phyloP scores from a whole-genome alignment of 129 eudicot genomes.

The Smallanthus sonchifolius region DNA sequence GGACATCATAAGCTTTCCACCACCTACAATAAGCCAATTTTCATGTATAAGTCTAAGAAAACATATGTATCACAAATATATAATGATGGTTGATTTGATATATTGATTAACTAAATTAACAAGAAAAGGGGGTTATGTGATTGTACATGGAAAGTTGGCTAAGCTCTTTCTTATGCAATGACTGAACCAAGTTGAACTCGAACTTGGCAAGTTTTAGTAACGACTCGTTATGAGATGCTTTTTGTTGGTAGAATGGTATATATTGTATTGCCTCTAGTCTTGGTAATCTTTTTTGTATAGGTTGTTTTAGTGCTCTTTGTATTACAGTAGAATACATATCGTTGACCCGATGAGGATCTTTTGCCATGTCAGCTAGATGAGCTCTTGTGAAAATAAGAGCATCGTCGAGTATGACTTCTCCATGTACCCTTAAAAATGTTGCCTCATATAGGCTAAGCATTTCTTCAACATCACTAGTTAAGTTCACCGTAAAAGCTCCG shows the following conservation, averaged over 20 bases:
- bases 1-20: constrained; percentile 27
- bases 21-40: constrained; percentile 16
- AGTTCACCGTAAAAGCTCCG: constrained; percentile 17
- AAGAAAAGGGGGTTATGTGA: background rate
- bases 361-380: background rate
- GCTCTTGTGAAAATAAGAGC: constrained; percentile 18
- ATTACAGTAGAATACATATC: background rate
- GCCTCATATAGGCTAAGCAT: constrained; percentile 47
- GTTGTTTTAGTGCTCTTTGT: constrained; percentile 17
- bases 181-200: constrained; percentile 37
- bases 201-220: constrained; percentile 38
- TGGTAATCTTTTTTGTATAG: constrained; percentile 24
- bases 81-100: no score
- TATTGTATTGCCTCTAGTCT: constrained; percentile 27
- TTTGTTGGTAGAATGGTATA: constrained; percentile 35
- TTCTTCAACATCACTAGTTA: constrained; percentile 21
- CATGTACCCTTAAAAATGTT: constrained; percentile 24
- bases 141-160: constrained; percentile 22
- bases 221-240: constrained; percentile 8
- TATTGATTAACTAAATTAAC: no score
- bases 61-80: background rate
- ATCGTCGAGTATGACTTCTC: constrained; percentile 38
- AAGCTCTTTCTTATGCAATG: constrained; percentile 32
- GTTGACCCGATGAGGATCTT: background rate
- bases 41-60: background rate